phyloP scores from a whole-genome alignment of 1,284 basidiomycete species.

The Ustilago xerochloae region DNA sequence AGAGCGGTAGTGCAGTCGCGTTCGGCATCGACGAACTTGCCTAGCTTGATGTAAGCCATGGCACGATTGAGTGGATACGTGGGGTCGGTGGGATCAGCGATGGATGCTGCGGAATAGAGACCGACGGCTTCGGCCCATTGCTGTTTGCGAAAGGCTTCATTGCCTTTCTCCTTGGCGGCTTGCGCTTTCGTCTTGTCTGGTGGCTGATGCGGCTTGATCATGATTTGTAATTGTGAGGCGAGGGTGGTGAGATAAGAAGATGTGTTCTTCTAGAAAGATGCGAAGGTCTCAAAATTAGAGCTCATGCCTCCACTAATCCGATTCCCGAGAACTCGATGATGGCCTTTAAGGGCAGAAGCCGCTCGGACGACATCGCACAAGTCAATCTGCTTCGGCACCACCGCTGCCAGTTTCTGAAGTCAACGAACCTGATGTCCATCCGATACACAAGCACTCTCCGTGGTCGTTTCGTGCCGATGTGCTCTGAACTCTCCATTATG shows the following conservation, averaged over 20 bases:
- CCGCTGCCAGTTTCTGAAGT: no score
- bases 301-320: conserved; percentile 1
- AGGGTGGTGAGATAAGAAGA: background rate
- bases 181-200: conserved; percentile 21
- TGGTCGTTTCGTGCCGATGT: no score
- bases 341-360: no score
- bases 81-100: conserved; percentile 30
- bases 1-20: conserved; percentile 32
- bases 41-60: conserved; percentile 46
- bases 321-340: background rate
- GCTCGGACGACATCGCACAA: no score
- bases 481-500: background rate
- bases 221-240: background rate
- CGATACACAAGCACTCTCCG: no score
- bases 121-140: conserved; percentile 35
- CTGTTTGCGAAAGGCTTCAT: conserved; percentile 26
- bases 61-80: conserved; percentile 40
- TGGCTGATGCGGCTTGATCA: background rate
- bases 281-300: background rate
- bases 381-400: background rate
- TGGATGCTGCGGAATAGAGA: conserved; percentile 24
- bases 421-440: no score
- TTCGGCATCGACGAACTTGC: conserved; percentile 35
- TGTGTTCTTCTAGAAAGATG: background rate
- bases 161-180: conserved; percentile 27